Conservation (phyloP, 2,329 filamentous ascomycete species). For the Diaporthe citrichinensis region DNA sequence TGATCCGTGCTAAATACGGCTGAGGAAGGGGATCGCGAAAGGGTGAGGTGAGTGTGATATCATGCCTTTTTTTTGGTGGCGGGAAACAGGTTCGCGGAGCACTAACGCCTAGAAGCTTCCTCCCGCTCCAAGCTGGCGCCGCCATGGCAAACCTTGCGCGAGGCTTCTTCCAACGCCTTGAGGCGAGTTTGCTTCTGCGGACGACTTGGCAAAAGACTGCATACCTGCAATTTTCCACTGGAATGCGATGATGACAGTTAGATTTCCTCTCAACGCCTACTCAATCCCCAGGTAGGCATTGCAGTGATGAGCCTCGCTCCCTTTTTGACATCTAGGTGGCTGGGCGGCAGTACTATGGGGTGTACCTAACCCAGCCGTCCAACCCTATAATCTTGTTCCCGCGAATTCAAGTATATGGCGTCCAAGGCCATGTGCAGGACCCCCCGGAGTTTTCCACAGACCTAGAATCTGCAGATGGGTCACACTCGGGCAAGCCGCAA, state of each 20-base stretch:
- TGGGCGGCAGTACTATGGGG: neutral
- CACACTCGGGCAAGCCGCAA: neutral
- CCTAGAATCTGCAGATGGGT: neutral
- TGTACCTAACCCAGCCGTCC: neutral
- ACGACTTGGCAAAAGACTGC: neutral
- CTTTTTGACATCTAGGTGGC: neutral
- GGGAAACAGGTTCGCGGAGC: conserved; percentile 23
- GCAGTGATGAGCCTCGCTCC: neutral
- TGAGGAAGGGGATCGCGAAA: neutral
- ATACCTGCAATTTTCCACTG: neutral
- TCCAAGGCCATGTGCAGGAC: neutral
- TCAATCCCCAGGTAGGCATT: neutral
- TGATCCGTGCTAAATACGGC: neutral
- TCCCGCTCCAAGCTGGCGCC: conserved; percentile 1
- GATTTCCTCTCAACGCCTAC: neutral
- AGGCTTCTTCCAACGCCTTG: neutral
- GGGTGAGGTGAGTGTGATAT: conserved; percentile 36
- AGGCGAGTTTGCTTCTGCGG: neutral
- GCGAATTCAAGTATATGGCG: neutral
- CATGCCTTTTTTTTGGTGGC: neutral
- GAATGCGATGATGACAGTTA: neutral
- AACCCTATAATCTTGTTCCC: neutral
- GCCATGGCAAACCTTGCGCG: conserved; percentile 3
- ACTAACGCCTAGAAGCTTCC: conserved; percentile 25
- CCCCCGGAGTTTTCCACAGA: neutral